Evolutionary conservation across 202 grass and related monocot genomes (phyloP), one percentile per base, ranked within the genome.

Genomic region (Zoysia matrella): DNA sequence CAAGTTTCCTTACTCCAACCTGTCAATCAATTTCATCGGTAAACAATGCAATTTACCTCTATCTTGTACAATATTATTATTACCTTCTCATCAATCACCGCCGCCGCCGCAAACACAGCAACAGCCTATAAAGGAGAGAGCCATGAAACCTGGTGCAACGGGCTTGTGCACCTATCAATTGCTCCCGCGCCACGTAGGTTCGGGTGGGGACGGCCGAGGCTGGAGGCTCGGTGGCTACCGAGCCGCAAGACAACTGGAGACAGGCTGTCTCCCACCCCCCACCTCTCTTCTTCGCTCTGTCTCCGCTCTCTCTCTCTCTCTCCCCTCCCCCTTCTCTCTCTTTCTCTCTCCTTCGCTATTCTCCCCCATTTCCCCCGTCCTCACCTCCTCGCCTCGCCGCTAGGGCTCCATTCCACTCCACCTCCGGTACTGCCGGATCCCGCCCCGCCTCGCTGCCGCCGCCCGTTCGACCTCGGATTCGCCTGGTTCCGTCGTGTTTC

Each of bases 181-280:
- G 12, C 43, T 2, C 47, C 2, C 6, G 51, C 52, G 79, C 89
- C 94, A 97, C 80, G 85, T 88, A 88, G 89, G 87, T 78, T 92
- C 82, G 83, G 89, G 78, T 77, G 73, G 30, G 68, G 50, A 3
- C 48, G 22, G 16, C 82, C 65, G 80, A 69, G 66, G 65, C 83
- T 60, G 41, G 69, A 82, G 83, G 62, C 49, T 88, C 77, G 91
- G 74, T 47, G 39, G 11, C 60, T 8, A 90, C 86, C 90, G 92
- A 90, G 84, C 86, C 94, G 44, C 77, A 85, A 8, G 77, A 94
- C 94, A 97, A 88, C 94, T 97, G 90, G 94, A 85, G 92, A 97
- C 94, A 97, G 88, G 54, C 90, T 97, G 94, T 97, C 92, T 89
- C 85, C 90, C 87, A 92, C 92, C 87, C 67, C 52, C 60, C 52